These are phyloP conservation scores for Acanthamoeba royreba DNA, from an alignment of 208 protist genomes.

Conservation along the genomic window DNA sequence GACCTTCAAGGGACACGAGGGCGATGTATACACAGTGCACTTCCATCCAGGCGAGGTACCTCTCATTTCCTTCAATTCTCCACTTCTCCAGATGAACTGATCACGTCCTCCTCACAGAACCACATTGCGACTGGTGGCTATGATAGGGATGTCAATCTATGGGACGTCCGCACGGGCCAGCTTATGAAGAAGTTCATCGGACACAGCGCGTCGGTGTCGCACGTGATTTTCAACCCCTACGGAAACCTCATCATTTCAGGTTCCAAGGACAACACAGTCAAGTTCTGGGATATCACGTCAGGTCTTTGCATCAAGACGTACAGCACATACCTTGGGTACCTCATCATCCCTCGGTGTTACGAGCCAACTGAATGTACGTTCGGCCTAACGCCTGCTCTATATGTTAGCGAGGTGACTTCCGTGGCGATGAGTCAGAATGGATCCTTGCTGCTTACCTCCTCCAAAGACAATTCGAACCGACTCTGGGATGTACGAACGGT, in stretches of 20 bases:
- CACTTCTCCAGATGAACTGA: no score
- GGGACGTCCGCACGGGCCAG: slow-evolving; percentile 67
- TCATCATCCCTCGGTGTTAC: no score
- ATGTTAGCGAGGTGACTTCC: slow-evolving; percentile 70
- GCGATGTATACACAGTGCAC: slow-evolving; percentile 76
- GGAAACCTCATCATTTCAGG: slow-evolving; percentile 77
- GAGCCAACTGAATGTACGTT: background rate
- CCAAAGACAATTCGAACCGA: slow-evolving; percentile 79
- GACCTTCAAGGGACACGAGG: slow-evolving; percentile 61
- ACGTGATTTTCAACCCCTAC: slow-evolving; percentile 74
- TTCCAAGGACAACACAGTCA: slow-evolving; percentile 75
- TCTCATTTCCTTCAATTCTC: no score
- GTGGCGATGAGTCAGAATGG: slow-evolving; percentile 63
- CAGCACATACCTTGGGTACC: slow-evolving; percentile 53
- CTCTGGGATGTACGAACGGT: slow-evolving; percentile 80
- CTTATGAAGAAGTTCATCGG: slow-evolving; percentile 66
- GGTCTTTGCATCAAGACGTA: slow-evolving; percentile 78
- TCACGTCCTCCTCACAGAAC: slow-evolving; percentile 34
- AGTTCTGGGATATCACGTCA: slow-evolving; percentile 80
- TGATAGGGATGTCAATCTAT: slow-evolving; percentile 70
- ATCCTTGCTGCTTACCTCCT: slow-evolving; percentile 62
- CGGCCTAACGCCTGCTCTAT: background rate
- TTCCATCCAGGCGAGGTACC: slow-evolving; percentile 60
- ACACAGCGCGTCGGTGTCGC: slow-evolving; percentile 67
- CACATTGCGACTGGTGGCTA: slow-evolving; percentile 77